Evolutionary conservation across 1,284 basidiomycete genomes (phyloP), one percentile per base, ranked within the genome.

Genomic region (Irpex rosettiformis): DNA sequence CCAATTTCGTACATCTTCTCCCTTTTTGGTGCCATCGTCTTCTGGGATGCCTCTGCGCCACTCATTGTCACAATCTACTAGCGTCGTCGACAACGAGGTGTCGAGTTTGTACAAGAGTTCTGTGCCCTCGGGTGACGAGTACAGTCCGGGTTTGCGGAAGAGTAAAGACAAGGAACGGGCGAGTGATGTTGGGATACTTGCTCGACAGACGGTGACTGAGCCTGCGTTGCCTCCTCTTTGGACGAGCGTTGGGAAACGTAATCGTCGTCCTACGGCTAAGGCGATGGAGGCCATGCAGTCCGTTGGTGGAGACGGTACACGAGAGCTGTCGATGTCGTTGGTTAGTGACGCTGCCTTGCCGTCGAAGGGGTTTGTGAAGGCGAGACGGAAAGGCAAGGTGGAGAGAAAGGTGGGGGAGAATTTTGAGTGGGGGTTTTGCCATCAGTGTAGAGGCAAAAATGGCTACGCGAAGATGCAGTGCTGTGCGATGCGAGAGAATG

Each of bases 391-490:
- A n/a, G n/a, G n/a, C n/a, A n/a, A n/a, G n/a, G n/a, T n/a, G n/a
- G n/a, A n/a, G 53, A 59, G 48, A 13, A 60, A 58, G 33, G 54
- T 47, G 16, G 58, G 61, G 42, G 48, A 18, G 4, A 61, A 58
- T 7, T 29, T 25, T 51, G 43, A 7, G 30, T 11, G 37, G 51
- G 57, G 30, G 55, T 66, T 54, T 52, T 71, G 70, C 58, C 70
- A 71, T 54, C 70, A 71, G 54, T 71, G 70, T 58, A 61, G 70
- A 28, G 48, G 51, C 5, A 61, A 54, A 47, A 63, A 57, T 11
- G 1, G 6, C 10, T 54, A 57, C 42, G 63, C 64, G 42, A 72
- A 70, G 63, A 67, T 72, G 69, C 62, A 62, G 7, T 72, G 70
- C 54, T 63, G 63, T 8, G 48, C 48, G 18, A 61, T 64, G 45